A percentile compares a stretch with the other conserved stretches of the same genome.
Evolutionary conservation across 2,329 filamentous ascomycete species (phyloP).

Genomic region (Diaporthe nobilis): DNA sequence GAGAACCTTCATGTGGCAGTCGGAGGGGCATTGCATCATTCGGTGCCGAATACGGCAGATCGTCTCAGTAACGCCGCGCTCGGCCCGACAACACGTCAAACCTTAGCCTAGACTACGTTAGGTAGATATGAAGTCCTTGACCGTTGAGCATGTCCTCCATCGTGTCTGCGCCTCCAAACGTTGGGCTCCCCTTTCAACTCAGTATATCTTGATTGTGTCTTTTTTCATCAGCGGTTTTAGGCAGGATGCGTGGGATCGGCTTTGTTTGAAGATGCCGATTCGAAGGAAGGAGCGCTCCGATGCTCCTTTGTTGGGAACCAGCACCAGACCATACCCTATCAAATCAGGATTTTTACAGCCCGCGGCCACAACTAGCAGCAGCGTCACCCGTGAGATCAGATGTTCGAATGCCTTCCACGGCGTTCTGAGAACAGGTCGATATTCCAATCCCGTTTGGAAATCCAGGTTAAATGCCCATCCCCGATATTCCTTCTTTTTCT

Average conservation of each 20-base stretch:
- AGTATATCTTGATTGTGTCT: not conserved
- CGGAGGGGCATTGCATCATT: not conserved
- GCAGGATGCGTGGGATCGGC: no score
- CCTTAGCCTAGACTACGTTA: no score
- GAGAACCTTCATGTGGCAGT: not conserved
- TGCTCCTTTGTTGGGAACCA: not conserved
- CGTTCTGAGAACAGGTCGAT: not conserved
- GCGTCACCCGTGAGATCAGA: not conserved
- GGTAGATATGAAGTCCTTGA: no score
- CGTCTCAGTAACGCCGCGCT: not conserved
- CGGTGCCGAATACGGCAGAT: not conserved
- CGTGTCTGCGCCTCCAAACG: no score
- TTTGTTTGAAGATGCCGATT: not conserved
- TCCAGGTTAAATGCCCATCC: not conserved
- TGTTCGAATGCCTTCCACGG: not conserved
- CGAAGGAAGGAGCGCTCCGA: not conserved
- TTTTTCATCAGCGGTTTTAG: not conserved
- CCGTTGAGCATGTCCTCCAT: no score
- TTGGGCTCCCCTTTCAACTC: not conserved
- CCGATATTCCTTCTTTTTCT: not conserved
- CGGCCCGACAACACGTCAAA: not conserved
- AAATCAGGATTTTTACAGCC: no score
- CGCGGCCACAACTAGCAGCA: not conserved
- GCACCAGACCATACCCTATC: not conserved
- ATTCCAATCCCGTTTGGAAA: not conserved